phyloP scores from a whole-genome alignment of 1,139 yeast species.

The Hemisphaericaspora subhashii region DNA sequence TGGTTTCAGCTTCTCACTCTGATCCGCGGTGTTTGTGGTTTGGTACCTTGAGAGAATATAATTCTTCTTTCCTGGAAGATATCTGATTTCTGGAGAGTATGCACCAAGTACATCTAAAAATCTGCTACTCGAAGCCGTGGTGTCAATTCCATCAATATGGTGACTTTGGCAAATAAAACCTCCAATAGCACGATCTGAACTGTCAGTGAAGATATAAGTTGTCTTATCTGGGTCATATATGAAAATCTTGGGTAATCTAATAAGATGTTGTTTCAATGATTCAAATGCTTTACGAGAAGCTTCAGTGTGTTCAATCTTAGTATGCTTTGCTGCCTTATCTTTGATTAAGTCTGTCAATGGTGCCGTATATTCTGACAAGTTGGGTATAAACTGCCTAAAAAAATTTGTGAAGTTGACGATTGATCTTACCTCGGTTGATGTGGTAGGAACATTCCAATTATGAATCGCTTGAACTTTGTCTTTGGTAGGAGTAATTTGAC shows the following conservation, averaged over 20 bases:
- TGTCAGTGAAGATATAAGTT: conserved; percentile 1
- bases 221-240: not conserved
- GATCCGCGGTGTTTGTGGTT: too few species aligned
- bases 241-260: not conserved
- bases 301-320: not conserved
- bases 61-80: too few species aligned
- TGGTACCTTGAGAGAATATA: too few species aligned
- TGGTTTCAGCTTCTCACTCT: too few species aligned
- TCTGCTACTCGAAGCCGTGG: too few species aligned
- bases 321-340: not conserved
- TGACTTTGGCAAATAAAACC: too few species aligned
- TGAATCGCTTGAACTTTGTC: not conserved
- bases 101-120: too few species aligned
- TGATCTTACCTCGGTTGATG: not conserved
- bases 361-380: not conserved
- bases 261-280: not conserved
- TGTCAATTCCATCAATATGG: too few species aligned
- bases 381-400: not conserved
- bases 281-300: not conserved
- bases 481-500: not conserved
- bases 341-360: conserved; percentile 1
- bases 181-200: too few species aligned
- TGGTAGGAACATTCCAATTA: not conserved
- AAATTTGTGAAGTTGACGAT: not conserved
- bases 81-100: too few species aligned